phyloP scores from a whole-genome alignment of 176 grass and related monocot species.

The Pharus latifolius region DNA sequence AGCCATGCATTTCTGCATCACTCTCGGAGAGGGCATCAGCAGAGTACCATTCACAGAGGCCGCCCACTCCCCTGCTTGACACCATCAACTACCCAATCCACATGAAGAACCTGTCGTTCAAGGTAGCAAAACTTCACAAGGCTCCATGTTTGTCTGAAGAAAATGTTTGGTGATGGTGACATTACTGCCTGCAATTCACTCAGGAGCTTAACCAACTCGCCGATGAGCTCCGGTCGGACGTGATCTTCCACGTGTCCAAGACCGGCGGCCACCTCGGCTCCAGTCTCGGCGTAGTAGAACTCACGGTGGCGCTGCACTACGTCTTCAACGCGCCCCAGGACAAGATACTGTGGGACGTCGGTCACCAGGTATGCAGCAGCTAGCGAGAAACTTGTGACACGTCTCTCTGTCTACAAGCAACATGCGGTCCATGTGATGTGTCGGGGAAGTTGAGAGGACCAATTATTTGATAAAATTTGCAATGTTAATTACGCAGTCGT shows the following conservation, averaged over 20 bases:
- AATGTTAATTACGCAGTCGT: slow-evolving; percentile 60
- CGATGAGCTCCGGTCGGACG: slow-evolving; percentile 91
- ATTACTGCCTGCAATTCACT: not conserved
- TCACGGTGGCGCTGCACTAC: slow-evolving; percentile 91
- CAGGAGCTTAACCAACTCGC: slow-evolving; percentile 89
- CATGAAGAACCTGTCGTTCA: slow-evolving; percentile 90
- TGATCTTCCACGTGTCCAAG: slow-evolving; percentile 96
- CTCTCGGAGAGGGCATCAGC: slow-evolving; percentile 50
- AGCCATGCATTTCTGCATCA: slow-evolving; percentile 38
- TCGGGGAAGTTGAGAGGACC: not conserved
- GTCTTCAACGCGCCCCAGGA: slow-evolving; percentile 87
- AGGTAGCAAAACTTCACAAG: slow-evolving; percentile 23
- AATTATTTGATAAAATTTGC: not conserved
- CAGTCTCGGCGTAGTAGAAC: slow-evolving; percentile 85
- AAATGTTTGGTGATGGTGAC: slow-evolving; percentile 22
- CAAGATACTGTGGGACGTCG: slow-evolving; percentile 94
- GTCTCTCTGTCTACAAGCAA: no score
- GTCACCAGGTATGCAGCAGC: slow-evolving; percentile 56
- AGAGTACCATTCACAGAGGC: slow-evolving; percentile 79
- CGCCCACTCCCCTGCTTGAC: slow-evolving; percentile 91
- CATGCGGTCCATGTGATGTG: slow-evolving; percentile 2
- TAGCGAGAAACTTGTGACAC: not conserved
- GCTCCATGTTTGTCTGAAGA: slow-evolving; percentile 5
- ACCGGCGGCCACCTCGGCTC: slow-evolving; percentile 95
- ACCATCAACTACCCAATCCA: slow-evolving; percentile 90